Conservation (phyloP, 2,329 filamentous ascomycete genomes). For the Cercospora zeina region DNA sequence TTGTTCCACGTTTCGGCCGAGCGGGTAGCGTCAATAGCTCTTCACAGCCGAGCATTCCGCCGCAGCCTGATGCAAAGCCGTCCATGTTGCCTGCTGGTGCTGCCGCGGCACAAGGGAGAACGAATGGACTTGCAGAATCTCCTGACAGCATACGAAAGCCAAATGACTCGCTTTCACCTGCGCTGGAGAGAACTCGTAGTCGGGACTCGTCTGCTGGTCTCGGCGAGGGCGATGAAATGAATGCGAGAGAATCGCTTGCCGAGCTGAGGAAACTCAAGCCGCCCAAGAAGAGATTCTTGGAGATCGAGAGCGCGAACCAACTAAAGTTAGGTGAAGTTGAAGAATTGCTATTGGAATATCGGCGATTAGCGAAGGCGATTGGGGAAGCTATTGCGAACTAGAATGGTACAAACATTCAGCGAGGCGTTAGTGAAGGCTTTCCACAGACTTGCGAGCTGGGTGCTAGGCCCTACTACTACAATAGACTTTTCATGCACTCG, state of each 20-base stretch:
- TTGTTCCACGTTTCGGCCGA: conserved; percentile 39
- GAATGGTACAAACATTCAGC: conserved; percentile 1
- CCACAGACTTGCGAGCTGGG: not conserved
- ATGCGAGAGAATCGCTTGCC: conserved; percentile 49
- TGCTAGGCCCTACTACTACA: not conserved
- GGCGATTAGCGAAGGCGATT: conserved; percentile 48
- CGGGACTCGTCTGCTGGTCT: conserved; percentile 19
- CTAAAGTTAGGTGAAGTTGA: conserved; percentile 52
- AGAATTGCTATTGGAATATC: conserved; percentile 44
- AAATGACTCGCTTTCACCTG: conserved; percentile 10
- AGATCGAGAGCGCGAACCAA: conserved; percentile 49
- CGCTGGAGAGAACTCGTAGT: conserved; percentile 21
- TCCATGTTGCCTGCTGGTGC: conserved; percentile 15
- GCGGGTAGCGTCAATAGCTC: conserved; percentile 30
- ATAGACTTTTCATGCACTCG: not conserved
- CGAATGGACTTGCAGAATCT: conserved; percentile 35
- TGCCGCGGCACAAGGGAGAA: conserved; percentile 32
- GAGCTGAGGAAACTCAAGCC: conserved; percentile 48
- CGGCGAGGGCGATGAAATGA: conserved; percentile 40
- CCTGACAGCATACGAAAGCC: conserved; percentile 25
- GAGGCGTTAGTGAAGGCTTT: not conserved
- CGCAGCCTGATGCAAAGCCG: conserved; percentile 21
- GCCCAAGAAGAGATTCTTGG: conserved; percentile 51
- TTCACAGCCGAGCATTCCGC: conserved; percentile 23
- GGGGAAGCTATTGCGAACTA: conserved; percentile 43